These are phyloP conservation scores for Haematococcus lacustris DNA, from an alignment of 139 green algal species.

Conservation along the genomic window DNA sequence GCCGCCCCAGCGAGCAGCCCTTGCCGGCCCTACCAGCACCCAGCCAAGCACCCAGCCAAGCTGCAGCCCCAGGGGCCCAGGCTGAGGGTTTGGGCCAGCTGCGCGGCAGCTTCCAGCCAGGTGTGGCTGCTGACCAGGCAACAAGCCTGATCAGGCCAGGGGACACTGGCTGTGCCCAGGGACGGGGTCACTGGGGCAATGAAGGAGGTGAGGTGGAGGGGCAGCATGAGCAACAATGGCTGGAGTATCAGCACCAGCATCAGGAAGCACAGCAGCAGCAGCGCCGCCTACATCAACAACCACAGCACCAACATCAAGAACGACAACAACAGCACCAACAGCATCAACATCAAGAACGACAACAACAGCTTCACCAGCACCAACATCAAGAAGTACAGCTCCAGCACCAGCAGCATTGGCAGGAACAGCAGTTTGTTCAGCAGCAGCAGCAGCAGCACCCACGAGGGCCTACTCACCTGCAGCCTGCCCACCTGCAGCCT, in stretches of 20 bases:
- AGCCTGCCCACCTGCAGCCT: background rate
- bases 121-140: background rate
- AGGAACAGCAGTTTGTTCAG: too few relatives aligned
- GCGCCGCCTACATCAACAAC: too few relatives aligned
- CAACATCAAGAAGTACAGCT: too few relatives aligned
- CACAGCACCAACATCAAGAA: background rate
- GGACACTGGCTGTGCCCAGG: background rate
- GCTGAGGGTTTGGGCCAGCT: too few relatives aligned
- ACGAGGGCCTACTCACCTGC: background rate
- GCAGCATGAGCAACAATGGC: background rate
- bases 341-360: background rate
- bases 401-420: too few relatives aligned
- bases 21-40: too few relatives aligned
- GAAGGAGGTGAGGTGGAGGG: background rate
- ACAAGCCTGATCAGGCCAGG: background rate
- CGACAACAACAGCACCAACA: too few relatives aligned
- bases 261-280: too few relatives aligned
- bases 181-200: background rate
- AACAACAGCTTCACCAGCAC: background rate
- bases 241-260: background rate
- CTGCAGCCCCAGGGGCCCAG: too few relatives aligned
- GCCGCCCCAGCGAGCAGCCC: too few relatives aligned
- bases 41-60: too few relatives aligned
- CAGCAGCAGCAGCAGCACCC: background rate
- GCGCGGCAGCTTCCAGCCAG: too few relatives aligned